Percentiles rank a stretch among this genome's conserved stretches.
Evolutionary conservation across 176 grass and related monocot species (phyloP).

Genomic region (Poa annua): DNA sequence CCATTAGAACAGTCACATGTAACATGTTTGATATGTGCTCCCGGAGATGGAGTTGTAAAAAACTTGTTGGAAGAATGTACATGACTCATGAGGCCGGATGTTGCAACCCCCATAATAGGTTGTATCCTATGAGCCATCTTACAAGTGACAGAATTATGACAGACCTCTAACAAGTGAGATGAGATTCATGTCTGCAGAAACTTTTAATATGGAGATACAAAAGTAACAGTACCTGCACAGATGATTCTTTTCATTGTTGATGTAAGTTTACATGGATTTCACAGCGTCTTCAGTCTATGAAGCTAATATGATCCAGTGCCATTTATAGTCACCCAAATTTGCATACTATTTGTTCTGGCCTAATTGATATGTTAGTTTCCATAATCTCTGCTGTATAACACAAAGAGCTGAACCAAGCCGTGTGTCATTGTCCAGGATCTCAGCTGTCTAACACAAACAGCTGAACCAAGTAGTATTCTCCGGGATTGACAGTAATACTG

Average conservation of each 20-base stretch:
- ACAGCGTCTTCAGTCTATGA: not conserved
- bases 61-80: conserved; percentile 25
- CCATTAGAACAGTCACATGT: conserved; percentile 5
- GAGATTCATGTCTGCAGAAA: not conserved
- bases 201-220: not conserved
- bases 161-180: not conserved
- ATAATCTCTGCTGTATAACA: not conserved
- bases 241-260: not conserved
- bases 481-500: too few species aligned
- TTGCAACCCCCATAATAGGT: not conserved
- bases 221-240: not conserved
- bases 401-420: not conserved
- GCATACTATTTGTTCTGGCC: not conserved
- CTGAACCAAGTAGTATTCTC: too few species aligned
- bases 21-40: not conserved
- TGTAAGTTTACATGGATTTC: not conserved
- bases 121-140: conserved; percentile 1
- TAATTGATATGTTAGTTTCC: not conserved
- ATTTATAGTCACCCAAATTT: not conserved
- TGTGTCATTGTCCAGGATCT: not conserved
- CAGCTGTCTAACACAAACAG: too few species aligned
- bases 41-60: conserved; percentile 21
- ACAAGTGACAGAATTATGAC: not conserved
- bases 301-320: not conserved
- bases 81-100: not conserved